Conservation (phyloP, 1,139 yeast species). For the Wickerhamiella infanticola region DNA sequence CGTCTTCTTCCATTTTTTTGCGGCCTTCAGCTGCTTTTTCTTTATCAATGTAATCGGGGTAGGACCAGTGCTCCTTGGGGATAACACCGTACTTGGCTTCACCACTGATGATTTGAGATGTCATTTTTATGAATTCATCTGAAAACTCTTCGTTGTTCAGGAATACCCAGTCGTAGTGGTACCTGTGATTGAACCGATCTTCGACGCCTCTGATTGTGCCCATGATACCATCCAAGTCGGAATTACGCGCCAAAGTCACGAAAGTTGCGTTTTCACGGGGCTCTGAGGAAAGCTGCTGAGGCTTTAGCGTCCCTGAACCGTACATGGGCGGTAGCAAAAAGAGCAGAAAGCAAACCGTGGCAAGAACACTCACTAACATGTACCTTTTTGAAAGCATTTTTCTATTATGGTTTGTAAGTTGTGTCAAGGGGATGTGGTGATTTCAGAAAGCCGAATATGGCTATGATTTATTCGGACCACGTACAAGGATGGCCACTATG, state of each 20-base stretch:
- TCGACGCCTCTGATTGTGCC: conserved; percentile 26
- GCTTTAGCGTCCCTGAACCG: too few species aligned
- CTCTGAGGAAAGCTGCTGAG: not conserved
- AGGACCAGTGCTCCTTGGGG: conserved; percentile 56
- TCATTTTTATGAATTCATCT: conserved; percentile 31
- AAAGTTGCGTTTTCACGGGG: conserved; percentile 42
- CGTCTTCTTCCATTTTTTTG: conserved; percentile 29
- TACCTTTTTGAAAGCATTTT: too few species aligned
- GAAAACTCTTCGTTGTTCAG: conserved; percentile 42
- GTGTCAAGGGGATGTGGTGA: too few species aligned
- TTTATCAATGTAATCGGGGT: conserved; percentile 50
- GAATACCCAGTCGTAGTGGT: conserved; percentile 59
- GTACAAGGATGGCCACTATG: too few species aligned
- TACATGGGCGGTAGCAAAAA: too few species aligned
- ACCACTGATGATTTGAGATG: conserved; percentile 40
- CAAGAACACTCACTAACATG: too few species aligned
- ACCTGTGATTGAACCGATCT: conserved; percentile 47
- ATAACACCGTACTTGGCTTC: conserved; percentile 46
- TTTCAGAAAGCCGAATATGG: too few species aligned
- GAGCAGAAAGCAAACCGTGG: too few species aligned
- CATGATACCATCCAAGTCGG: conserved; percentile 9
- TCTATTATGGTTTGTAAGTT: too few species aligned
- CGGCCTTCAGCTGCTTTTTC: conserved; percentile 40
- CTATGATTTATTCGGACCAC: too few species aligned
- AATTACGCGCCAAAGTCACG: conserved; percentile 46